Conservation (phyloP, 106 monocot genomes). For the Narthecium ossifragum region DNA sequence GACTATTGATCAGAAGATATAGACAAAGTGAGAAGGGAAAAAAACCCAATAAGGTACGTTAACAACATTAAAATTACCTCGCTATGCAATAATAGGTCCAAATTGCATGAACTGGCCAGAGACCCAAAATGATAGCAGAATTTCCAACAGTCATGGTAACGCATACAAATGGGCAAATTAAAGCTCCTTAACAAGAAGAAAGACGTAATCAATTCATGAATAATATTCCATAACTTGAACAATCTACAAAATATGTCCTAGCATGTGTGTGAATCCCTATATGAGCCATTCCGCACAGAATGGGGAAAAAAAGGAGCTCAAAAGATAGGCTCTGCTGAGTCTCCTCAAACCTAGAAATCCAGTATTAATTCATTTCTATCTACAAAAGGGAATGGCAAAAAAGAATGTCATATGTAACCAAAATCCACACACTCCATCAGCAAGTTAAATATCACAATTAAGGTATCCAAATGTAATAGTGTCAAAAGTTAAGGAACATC, state of each 20-base stretch:
- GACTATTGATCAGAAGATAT: not conserved
- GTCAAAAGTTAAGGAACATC: too few relatives aligned
- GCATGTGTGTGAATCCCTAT: not conserved
- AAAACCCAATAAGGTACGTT: too few relatives aligned
- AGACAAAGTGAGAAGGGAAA: too few relatives aligned
- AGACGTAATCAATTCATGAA: not conserved
- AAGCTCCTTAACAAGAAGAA: slow-evolving; percentile 39
- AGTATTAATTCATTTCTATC: not conserved
- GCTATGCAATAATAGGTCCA: slow-evolving; percentile 80
- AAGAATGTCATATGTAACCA: not conserved
- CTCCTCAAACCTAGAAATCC: not conserved
- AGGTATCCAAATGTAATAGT: too few relatives aligned
- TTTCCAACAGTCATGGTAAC: slow-evolving; percentile 72
- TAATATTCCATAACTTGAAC: not conserved
- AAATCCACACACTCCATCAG: too few relatives aligned
- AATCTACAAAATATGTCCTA: not conserved
- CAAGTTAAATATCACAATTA: too few relatives aligned
- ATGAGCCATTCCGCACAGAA: not conserved
- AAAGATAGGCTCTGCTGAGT: not conserved
- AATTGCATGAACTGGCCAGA: slow-evolving; percentile 81
- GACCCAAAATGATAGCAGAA: slow-evolving; percentile 70
- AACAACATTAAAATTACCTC: slow-evolving; percentile 56
- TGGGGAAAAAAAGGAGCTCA: not conserved
- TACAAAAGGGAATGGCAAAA: not conserved
- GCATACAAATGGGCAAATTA: slow-evolving; percentile 63